phyloP scores from a whole-genome alignment of 805 yeast species.

The Wickerhamomyces silvicola region DNA sequence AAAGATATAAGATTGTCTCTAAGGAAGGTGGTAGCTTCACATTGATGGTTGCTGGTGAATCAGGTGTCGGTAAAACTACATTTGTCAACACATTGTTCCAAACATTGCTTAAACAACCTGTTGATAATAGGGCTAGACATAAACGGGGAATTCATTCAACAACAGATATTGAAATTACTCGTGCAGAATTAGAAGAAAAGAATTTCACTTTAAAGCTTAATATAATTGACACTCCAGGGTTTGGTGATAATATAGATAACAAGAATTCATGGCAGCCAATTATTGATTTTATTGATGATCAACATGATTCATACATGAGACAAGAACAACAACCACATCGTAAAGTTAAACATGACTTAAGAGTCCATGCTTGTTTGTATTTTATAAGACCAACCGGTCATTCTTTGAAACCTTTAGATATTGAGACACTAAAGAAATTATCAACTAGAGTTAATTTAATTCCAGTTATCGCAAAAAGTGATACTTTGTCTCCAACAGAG shows the following conservation, averaged over 20 bases:
- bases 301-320: constrained; percentile 80
- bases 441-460: constrained; percentile 78
- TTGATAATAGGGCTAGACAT: constrained; percentile 33
- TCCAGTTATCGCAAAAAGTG: constrained; percentile 87
- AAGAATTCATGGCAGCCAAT: constrained; percentile 81
- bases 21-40: constrained; percentile 73
- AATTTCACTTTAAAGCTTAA: constrained; percentile 73
- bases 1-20: constrained; percentile 65
- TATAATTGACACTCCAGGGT: constrained; percentile 88
- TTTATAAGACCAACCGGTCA: constrained; percentile 91
- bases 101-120: constrained; percentile 55
- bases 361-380: constrained; percentile 88
- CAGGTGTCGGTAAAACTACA: constrained; percentile 90
- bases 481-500: constrained; percentile 69
- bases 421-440: constrained; percentile 80
- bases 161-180: constrained; percentile 68
- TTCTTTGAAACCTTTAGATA: constrained; percentile 79
- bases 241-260: constrained; percentile 87
- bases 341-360: constrained; percentile 57
- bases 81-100: constrained; percentile 83
- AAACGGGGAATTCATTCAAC: constrained; percentile 60
- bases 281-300: constrained; percentile 85
- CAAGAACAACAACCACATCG: constrained; percentile 91
- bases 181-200: constrained; percentile 81
- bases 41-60: constrained; percentile 83